These are phyloP conservation scores for Nemophila menziesii DNA, from an alignment of 257 asterid genomes.

Conservation along the genomic window DNA sequence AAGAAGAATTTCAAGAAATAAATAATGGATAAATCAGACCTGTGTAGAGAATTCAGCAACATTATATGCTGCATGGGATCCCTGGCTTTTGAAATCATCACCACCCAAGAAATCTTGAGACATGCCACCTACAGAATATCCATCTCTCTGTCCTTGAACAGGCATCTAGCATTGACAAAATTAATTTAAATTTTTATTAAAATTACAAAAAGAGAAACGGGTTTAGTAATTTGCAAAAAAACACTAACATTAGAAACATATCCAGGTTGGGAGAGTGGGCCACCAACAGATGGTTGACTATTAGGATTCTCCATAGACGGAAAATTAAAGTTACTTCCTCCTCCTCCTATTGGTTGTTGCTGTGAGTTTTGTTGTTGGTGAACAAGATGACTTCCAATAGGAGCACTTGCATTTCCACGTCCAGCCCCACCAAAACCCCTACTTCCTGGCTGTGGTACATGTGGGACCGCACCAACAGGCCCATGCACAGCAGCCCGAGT, in stretches of 20 bases:
- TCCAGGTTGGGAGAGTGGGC: slow-evolving; percentile 90
- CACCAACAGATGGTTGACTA: slow-evolving; percentile 81
- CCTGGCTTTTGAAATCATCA: slow-evolving; percentile 97
- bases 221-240: too few species aligned
- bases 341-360: slow-evolving; percentile 64
- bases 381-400: slow-evolving; percentile 86
- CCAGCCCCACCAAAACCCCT: slow-evolving; percentile 89
- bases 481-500: slow-evolving; percentile 88
- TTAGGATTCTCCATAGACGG: slow-evolving; percentile 72
- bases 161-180: slow-evolving; percentile 19
- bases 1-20: too few species aligned
- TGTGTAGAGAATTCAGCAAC: slow-evolving; percentile 82
- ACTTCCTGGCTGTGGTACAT: slow-evolving; percentile 80
- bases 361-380: slow-evolving; percentile 87
- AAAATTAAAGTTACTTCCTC: slow-evolving; percentile 58
- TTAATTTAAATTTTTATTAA: neutral
- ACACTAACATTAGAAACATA: slow-evolving; percentile 76
- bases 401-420: slow-evolving; percentile 77
- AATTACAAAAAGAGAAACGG: slow-evolving; percentile 6
- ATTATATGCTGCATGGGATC: slow-evolving; percentile 86
- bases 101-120: slow-evolving; percentile 96
- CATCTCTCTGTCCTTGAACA: slow-evolving; percentile 71
- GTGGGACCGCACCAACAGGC: slow-evolving; percentile 86
- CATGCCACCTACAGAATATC: slow-evolving; percentile 86
- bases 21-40: slow-evolving; percentile 27